Percentiles rank a stretch among this genome's conserved stretches.
phyloP scores from a whole-genome alignment of 108 stramenopile species.

The Conticribra guillardii region DNA sequence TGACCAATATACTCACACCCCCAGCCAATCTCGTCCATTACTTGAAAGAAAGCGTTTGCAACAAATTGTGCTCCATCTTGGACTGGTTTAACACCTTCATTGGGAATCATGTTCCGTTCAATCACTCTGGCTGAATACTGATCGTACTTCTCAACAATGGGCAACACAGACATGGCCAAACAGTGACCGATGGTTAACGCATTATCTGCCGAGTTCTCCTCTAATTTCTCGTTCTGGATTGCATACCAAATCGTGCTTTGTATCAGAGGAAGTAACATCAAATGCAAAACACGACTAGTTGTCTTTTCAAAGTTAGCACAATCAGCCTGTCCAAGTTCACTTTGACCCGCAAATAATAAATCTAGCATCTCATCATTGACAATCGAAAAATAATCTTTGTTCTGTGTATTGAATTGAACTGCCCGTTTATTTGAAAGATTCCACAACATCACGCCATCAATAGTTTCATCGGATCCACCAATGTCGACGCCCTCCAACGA shows the following conservation, averaged over 20 bases:
- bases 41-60: constrained; percentile 66
- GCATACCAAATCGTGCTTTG: constrained; percentile 79
- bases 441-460: constrained; percentile 81
- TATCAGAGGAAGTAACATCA: constrained; percentile 69
- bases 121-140: constrained; percentile 52
- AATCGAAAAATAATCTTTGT: constrained; percentile 53
- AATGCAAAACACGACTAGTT: constrained; percentile 51
- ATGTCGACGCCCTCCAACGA: constrained; percentile 70
- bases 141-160: constrained; percentile 64
- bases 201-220: constrained; percentile 34
- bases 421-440: constrained; percentile 70
- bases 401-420: constrained; percentile 73
- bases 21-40: constrained; percentile 58
- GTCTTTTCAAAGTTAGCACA: constrained; percentile 67
- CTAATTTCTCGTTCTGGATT: constrained; percentile 50
- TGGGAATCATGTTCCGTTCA: constrained; percentile 66
- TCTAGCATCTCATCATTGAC: constrained; percentile 70
- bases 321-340: constrained; percentile 57
- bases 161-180: constrained; percentile 69
- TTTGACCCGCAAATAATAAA: constrained; percentile 71
- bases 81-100: constrained; percentile 48
- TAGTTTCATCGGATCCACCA: constrained; percentile 66
- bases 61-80: constrained; percentile 70
- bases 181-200: constrained; percentile 65
- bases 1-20: constrained; percentile 62